Conservation (phyloP, 1,139 yeast species). For the Yamadazyma friedrichii region DNA sequence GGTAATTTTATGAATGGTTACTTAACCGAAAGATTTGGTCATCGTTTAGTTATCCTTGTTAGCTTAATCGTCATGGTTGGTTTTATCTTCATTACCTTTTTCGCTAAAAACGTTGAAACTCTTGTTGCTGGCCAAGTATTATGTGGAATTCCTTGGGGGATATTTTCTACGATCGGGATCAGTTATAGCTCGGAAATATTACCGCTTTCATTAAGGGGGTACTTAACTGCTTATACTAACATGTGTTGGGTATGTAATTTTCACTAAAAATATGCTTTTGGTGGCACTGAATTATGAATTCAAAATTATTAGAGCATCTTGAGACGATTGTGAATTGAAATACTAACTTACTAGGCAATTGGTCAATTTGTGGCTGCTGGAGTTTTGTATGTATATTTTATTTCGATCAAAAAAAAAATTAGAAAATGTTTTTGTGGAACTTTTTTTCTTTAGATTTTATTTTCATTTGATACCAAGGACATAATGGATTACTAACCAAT, state of each 20-base stretch:
- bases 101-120: constrained; percentile 16
- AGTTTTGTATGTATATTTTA: constrained; percentile 10
- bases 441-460: too few relatives aligned
- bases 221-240: constrained; percentile 28
- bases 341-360: too few relatives aligned
- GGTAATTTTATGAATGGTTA: constrained; percentile 20
- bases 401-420: too few relatives aligned
- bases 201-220: constrained; percentile 21
- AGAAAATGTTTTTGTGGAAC: too few relatives aligned
- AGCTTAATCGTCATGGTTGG: constrained; percentile 18
- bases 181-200: constrained; percentile 21
- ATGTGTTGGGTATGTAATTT: constrained; percentile 23
- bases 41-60: constrained; percentile 18
- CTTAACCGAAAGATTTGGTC: constrained; percentile 21
- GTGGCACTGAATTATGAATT: constrained; percentile 13
- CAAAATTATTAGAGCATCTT: constrained; percentile 16
- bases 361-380: constrained; percentile 15
- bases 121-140: constrained; percentile 20
- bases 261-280: too few relatives aligned
- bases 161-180: constrained; percentile 22
- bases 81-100: constrained; percentile 19
- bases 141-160: constrained; percentile 24
- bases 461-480: background rate
- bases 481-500: constrained; percentile 28
- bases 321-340: constrained; percentile 4